These are phyloP conservation scores for Helianthus annuus DNA, from an alignment of 129 eudicot species.

Conservation along the genomic window DNA sequence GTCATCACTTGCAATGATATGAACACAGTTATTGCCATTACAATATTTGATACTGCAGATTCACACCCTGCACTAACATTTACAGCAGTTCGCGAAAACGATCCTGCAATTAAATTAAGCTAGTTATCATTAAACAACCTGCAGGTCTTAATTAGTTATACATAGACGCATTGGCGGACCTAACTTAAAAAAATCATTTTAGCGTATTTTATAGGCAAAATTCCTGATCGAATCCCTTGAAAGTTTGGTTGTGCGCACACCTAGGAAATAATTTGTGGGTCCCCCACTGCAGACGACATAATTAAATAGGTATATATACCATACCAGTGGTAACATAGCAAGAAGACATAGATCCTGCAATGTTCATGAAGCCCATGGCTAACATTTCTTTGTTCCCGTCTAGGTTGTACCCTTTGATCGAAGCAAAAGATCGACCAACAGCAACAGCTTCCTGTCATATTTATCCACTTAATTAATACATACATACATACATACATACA, in stretches of 20 bases:
- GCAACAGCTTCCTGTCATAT: slow-evolving; percentile 72
- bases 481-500: no score
- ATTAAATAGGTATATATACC: no score
- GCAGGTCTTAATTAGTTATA: no score
- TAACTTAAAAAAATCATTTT: no score
- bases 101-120: slow-evolving; percentile 37
- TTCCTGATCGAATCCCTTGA: no score
- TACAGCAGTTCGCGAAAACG: slow-evolving; percentile 71
- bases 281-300: no score
- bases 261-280: no score
- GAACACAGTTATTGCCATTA: slow-evolving; percentile 64
- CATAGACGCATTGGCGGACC: no score
- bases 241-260: no score
- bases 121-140: no score
- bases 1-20: slow-evolving; percentile 52
- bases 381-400: slow-evolving; percentile 90
- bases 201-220: no score
- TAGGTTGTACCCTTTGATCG: slow-evolving; percentile 59
- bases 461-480: no score
- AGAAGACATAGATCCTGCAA: slow-evolving; percentile 72
- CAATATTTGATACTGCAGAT: slow-evolving; percentile 57
- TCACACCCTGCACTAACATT: slow-evolving; percentile 66
- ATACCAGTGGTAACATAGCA: slow-evolving; percentile 72
- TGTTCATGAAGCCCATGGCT: slow-evolving; percentile 80
- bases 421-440: slow-evolving; percentile 73